phyloP scores from a whole-genome alignment of 2,329 filamentous ascomycete species.

The Epichloe brachyelytri region DNA sequence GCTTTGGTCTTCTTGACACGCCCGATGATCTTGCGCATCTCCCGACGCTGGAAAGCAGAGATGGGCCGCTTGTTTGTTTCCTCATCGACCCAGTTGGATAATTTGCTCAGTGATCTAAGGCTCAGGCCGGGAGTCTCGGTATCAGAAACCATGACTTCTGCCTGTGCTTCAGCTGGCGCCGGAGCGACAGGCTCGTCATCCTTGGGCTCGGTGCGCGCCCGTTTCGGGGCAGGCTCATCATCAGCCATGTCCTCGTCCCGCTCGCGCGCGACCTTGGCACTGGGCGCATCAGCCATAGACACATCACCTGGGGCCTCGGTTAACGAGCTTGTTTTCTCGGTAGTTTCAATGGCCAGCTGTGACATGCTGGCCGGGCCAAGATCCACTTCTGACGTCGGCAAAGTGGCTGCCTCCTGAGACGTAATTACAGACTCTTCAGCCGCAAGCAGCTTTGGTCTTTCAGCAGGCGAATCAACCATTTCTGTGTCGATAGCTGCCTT shows the following conservation, averaged over 20 bases:
- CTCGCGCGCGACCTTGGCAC: slow-evolving; percentile 55
- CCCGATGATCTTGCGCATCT: slow-evolving; percentile 52
- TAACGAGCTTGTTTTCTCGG: slow-evolving; percentile 17
- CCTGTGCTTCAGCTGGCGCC: slow-evolving; percentile 4
- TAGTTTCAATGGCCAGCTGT: slow-evolving; percentile 25
- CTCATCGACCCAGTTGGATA: slow-evolving; percentile 28
- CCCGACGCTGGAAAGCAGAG: slow-evolving; percentile 45
- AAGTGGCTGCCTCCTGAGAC: slow-evolving; percentile 10
- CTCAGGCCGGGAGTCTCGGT: slow-evolving; percentile 7
- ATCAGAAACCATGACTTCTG: slow-evolving; percentile 5
- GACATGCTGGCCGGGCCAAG: slow-evolving; percentile 24
- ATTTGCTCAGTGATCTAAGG: slow-evolving; percentile 12
- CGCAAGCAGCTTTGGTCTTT: slow-evolving; percentile 7
- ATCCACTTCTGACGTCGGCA: slow-evolving; percentile 21
- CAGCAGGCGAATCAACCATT: slow-evolving; percentile 14
- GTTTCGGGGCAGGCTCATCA: slow-evolving; percentile 65
- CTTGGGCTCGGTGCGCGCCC: slow-evolving; percentile 57
- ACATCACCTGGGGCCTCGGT: slow-evolving; percentile 26
- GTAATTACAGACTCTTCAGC: slow-evolving; percentile 7
- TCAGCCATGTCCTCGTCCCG: slow-evolving; percentile 58
- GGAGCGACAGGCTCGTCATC: slow-evolving; percentile 20
- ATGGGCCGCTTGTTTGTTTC: slow-evolving; percentile 36
- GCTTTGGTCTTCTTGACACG: slow-evolving; percentile 79
- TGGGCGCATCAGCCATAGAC: slow-evolving; percentile 41
- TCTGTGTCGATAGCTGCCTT: slow-evolving; percentile 10